Percentiles rank a stretch among this genome's conserved stretches.
phyloP scores from a whole-genome alignment of 495 filamentous ascomycete species.

The Hyaloscypha finlandica region DNA sequence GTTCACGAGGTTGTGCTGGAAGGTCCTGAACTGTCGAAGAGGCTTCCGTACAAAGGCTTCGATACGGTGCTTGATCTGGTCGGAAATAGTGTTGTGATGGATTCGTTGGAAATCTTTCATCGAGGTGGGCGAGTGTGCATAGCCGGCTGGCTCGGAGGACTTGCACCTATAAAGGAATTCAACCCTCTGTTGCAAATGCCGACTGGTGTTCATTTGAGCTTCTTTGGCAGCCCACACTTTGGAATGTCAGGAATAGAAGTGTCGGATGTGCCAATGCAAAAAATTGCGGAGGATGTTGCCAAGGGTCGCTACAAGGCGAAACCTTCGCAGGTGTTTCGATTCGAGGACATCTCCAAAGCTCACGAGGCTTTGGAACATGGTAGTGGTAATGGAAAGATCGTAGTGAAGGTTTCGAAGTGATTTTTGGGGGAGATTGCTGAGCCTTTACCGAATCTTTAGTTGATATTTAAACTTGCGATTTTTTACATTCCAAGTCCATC shows the following conservation, averaged over 20 bases:
- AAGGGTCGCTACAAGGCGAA: slow-evolving; percentile 21
- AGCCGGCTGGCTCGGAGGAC: slow-evolving; percentile 48
- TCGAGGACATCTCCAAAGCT: slow-evolving; percentile 21
- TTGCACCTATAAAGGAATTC: slow-evolving; percentile 48
- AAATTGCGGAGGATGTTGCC: slow-evolving; percentile 36
- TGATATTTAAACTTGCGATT: no score
- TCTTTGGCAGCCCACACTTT: slow-evolving; percentile 47
- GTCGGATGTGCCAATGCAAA: slow-evolving; percentile 45
- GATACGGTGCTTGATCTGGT: slow-evolving; percentile 47
- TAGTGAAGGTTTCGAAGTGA: slow-evolving; percentile 18
- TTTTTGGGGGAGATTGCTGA: neutral
- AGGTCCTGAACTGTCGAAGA: slow-evolving; percentile 4
- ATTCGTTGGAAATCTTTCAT: slow-evolving; percentile 40
- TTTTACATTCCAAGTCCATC: no score
- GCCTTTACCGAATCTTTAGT: no score
- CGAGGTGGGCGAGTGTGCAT: slow-evolving; percentile 43
- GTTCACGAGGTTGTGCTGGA: slow-evolving; percentile 37
- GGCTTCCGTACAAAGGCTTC: slow-evolving; percentile 28
- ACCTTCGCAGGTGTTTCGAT: slow-evolving; percentile 21
- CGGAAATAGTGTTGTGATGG: slow-evolving; percentile 45
- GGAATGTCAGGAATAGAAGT: slow-evolving; percentile 45
- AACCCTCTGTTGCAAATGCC: slow-evolving; percentile 50
- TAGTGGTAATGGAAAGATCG: slow-evolving; percentile 18
- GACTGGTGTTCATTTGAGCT: slow-evolving; percentile 51
- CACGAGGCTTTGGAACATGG: slow-evolving; percentile 22